Percentiles rank a stretch among this genome's conserved stretches.
phyloP scores from a whole-genome alignment of 1,139 yeast genomes.

The Suhomyces panamericanus region DNA sequence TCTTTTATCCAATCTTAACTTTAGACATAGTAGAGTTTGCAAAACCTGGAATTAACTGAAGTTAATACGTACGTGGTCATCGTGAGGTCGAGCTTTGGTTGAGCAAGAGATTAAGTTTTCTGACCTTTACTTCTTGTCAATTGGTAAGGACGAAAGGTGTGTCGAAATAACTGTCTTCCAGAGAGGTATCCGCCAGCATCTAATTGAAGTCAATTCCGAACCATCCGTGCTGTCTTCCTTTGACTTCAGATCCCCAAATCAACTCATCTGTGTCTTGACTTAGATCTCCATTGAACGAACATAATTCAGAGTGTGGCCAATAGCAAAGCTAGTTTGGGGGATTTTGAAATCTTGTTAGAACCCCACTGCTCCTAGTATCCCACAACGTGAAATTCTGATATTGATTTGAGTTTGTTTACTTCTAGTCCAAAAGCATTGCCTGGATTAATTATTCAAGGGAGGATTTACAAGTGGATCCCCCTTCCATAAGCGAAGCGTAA shows the following conservation, averaged over 20 bases:
- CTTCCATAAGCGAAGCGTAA: conserved; percentile 7
- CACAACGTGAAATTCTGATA: too few relatives aligned
- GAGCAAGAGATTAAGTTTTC: background rate
- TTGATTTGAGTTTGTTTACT: too few relatives aligned
- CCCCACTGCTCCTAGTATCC: background rate
- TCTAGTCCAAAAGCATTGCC: too few relatives aligned
- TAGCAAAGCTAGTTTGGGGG: background rate
- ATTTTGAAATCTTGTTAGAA: background rate
- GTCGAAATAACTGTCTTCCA: too few relatives aligned
- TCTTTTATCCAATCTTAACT: conserved; percentile 1
- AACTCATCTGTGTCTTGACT: background rate
- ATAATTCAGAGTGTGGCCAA: background rate
- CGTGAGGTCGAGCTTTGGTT: background rate
- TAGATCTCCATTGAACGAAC: background rate
- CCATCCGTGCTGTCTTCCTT: background rate
- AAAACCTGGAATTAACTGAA: conserved; percentile 1
- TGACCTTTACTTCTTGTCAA: too few relatives aligned
- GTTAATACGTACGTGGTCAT: conserved; percentile 4
- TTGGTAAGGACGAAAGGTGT: too few relatives aligned
- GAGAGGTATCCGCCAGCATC: background rate
- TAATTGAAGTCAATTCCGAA: background rate
- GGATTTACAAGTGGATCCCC: background rate
- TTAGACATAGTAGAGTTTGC: conserved; percentile 4
- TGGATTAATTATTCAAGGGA: background rate
- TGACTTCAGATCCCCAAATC: background rate